Percentiles rank a stretch among this genome's conserved stretches.
Evolutionary conservation across 2,329 filamentous ascomycete genomes (phyloP).

Genomic region (Graphiopsis chlorocephala): DNA sequence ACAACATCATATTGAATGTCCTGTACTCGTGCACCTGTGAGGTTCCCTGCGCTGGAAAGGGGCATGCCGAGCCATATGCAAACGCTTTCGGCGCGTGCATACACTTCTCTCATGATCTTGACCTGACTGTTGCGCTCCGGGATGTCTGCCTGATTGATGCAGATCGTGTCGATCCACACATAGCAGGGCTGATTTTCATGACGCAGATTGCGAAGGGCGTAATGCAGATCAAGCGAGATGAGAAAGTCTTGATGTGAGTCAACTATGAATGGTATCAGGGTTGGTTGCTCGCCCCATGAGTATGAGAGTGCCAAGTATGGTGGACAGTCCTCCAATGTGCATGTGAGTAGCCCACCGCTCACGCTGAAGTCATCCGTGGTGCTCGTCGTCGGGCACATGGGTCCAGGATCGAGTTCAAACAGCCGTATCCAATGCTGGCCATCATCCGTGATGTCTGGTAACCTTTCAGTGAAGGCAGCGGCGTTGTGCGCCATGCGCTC

Average conservation of each 20-base stretch:
- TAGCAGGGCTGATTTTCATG: not conserved
- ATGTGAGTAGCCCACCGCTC: not conserved
- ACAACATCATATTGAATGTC: constrained; percentile 2
- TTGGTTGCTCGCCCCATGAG: not conserved
- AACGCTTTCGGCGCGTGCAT: constrained; percentile 3
- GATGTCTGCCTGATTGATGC: constrained; percentile 20
- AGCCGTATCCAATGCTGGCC: not conserved
- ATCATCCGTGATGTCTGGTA: not conserved
- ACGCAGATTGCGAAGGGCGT: not conserved
- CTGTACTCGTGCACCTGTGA: constrained; percentile 6
- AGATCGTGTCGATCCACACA: constrained; percentile 23
- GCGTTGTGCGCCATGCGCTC: not conserved
- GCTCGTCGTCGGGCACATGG: not conserved
- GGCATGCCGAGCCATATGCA: constrained; percentile 17
- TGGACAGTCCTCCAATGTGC: not conserved
- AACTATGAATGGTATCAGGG: not conserved
- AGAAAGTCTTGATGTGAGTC: not conserved
- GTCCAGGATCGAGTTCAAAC: not conserved
- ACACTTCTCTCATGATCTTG: constrained; percentile 18
- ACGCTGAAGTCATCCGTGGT: not conserved
- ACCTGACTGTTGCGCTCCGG: constrained; percentile 20
- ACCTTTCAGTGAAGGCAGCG: not conserved
- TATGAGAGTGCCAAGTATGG: not conserved
- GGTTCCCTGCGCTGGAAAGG: not conserved
- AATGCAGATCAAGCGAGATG: not conserved